Evolutionary conservation across 495 filamentous ascomycete species (phyloP).

Genomic region (Talaromyces proteolyticus): DNA sequence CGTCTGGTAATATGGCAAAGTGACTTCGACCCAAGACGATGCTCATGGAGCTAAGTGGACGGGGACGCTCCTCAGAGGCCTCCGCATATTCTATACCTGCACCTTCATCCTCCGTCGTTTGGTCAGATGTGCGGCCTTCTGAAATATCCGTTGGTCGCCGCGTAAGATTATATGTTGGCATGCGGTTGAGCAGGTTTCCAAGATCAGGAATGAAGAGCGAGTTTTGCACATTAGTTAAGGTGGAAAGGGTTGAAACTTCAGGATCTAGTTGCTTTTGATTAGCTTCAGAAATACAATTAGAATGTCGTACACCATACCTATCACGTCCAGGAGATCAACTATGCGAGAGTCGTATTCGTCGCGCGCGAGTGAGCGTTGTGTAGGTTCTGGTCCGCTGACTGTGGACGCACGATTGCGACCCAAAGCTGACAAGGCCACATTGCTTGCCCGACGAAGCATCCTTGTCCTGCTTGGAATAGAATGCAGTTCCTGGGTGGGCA

Average conservation of each 20-base stretch:
- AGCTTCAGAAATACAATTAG: not conserved
- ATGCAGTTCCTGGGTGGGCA: conserved; percentile 10
- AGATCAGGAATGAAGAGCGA: conserved; percentile 72
- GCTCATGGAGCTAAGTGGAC: conserved; percentile 24
- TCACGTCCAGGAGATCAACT: conserved; percentile 65
- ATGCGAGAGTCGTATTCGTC: conserved; percentile 51
- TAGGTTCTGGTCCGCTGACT: conserved; percentile 20
- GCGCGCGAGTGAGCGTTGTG: conserved; percentile 6
- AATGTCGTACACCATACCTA: conserved; percentile 44
- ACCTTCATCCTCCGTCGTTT: conserved; percentile 23
- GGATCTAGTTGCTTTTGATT: conserved; percentile 46
- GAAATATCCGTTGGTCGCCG: conserved; percentile 26
- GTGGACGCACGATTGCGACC: conserved; percentile 31
- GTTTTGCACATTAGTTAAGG: conserved; percentile 75
- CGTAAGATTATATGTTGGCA: conserved; percentile 69
- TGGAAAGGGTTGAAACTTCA: conserved; percentile 67
- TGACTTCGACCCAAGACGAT: conserved; percentile 24
- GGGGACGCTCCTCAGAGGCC: conserved; percentile 16
- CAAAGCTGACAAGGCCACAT: conserved; percentile 25
- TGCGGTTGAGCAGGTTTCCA: conserved; percentile 58
- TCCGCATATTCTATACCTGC: conserved; percentile 18
- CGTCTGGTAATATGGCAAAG: conserved; percentile 43
- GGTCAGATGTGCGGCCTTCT: conserved; percentile 19
- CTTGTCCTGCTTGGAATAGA: conserved; percentile 8
- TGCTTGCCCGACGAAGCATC: conserved; percentile 28